These are phyloP conservation scores for Nicotiana paniculata DNA, from an alignment of 257 asterid species.

Conservation along the genomic window DNA sequence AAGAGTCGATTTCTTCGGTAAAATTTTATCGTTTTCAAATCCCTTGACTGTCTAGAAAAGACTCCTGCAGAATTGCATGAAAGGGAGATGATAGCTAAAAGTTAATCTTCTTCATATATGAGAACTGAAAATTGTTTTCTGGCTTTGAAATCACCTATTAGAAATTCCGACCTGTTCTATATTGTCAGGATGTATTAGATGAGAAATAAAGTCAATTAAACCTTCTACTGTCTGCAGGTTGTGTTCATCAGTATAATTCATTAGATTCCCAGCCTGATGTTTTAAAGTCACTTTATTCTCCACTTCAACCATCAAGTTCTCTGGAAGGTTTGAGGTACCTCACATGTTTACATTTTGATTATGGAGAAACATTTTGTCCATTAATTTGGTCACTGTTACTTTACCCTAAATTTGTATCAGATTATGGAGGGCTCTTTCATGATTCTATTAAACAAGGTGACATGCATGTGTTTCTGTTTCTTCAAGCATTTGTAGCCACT, in stretches of 20 bases:
- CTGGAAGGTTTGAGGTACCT: slow-evolving; percentile 79
- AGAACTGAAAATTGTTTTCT: neutral
- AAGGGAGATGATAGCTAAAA: neutral
- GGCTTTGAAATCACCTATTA: slow-evolving; percentile 6
- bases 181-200: neutral
- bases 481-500: neutral
- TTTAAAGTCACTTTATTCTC: slow-evolving; percentile 86
- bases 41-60: neutral
- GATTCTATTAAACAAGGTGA: neutral
- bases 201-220: neutral
- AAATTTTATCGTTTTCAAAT: neutral
- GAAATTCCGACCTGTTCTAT: neutral
- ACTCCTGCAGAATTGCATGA: neutral
- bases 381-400: neutral
- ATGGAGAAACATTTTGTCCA: neutral
- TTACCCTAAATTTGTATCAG: neutral
- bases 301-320: slow-evolving; percentile 84
- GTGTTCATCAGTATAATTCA: slow-evolving; percentile 81
- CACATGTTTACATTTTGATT: neutral
- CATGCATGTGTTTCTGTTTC: neutral
- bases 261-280: slow-evolving; percentile 96
- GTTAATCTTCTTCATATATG: neutral
- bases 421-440: neutral
- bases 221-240: slow-evolving; percentile 50
- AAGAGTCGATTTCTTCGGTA: neutral